Base-by-base conservation (phyloP, 1,139 yeast genomes). In the Candida smagusa region DNA sequence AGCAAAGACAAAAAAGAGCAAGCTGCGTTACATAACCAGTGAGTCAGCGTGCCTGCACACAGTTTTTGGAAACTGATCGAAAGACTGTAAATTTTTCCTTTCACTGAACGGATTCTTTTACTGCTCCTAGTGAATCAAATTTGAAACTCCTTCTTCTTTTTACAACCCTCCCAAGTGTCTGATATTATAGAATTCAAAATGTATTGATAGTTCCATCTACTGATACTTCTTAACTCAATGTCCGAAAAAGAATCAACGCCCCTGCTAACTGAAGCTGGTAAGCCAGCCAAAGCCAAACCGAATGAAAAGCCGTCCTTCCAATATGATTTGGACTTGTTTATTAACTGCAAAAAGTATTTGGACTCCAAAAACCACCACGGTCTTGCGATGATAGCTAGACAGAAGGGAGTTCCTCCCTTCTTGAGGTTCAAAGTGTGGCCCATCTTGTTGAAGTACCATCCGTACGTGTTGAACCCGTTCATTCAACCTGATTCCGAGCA, bases 351-450 rank as follows among this genome's bases (percentile, higher is more conserved):
- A 38, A 47, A 50, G 28, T 80, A 72, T 48, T 61, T 82, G 13
- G 65, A 65, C 35, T 67, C 68, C 28, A 69, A 69, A 39, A 80
- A 84, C 53, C 74, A 77, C 39, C 80, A 79, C 34, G 87, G 85
- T 2, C 63, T 90, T 35, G 95, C 97, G 0, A 68, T 81, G 45
- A 64, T 90, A 11, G 90, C 96, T 2, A 71, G 96, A 45, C 90
- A 84, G 49, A 72, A 80, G 44, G 97, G 97, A 2, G 68, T 89
- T 21, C 97, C 97, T 1, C 95, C 96, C 1, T 76, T 81, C 44
- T 67, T 88, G 39, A 72, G 97, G 43, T 81, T 78, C 48, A 72
- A 76, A 43, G 84, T 86, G 8, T 90, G 97, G 97, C 96, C 97
- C 2, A 64, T 87, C 7, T 59, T 90, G 36, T 61, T 90, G 43